Percentiles rank a stretch among this genome's conserved stretches.
Conservation (phyloP, 2,329 filamentous ascomycete genomes). For the Fusarium palustre region DNA sequence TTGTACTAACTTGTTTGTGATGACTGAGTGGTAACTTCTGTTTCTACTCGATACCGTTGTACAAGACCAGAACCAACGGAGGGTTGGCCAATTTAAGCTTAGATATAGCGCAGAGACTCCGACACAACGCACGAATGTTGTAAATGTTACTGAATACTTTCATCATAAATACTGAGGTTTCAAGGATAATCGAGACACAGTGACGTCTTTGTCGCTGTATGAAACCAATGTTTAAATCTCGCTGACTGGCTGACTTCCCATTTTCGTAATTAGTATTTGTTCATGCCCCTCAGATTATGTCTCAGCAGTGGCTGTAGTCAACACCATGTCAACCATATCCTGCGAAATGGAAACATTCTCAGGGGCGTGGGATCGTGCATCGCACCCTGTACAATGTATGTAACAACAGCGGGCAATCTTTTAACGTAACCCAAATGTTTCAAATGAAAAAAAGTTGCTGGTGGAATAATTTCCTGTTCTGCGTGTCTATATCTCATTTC, state of each 20-base stretch:
- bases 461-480: not conserved
- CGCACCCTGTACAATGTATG: no score
- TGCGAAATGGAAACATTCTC: not conserved
- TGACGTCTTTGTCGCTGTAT: conserved; percentile 10
- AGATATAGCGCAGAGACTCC: conserved; percentile 9
- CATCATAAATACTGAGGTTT: not conserved
- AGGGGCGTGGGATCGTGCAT: not conserved
- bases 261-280: conserved; percentile 18
- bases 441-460: not conserved
- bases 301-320: not conserved
- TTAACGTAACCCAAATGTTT: not conserved
- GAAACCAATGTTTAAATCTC: not conserved
- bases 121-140: not conserved
- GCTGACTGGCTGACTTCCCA: not conserved
- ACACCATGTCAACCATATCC: not conserved
- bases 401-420: not conserved
- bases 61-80: not conserved
- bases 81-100: conserved; percentile 34
- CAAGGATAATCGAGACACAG: not conserved
- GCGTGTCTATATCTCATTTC: not conserved
- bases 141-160: not conserved
- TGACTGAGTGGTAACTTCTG: not conserved
- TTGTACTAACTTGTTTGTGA: not conserved
- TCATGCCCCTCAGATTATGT: not conserved
- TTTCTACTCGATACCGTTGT: not conserved